Evolutionary conservation across 768 basidiomycete genomes (phyloP).

Genomic region (Lyophyllum decastes): DNA sequence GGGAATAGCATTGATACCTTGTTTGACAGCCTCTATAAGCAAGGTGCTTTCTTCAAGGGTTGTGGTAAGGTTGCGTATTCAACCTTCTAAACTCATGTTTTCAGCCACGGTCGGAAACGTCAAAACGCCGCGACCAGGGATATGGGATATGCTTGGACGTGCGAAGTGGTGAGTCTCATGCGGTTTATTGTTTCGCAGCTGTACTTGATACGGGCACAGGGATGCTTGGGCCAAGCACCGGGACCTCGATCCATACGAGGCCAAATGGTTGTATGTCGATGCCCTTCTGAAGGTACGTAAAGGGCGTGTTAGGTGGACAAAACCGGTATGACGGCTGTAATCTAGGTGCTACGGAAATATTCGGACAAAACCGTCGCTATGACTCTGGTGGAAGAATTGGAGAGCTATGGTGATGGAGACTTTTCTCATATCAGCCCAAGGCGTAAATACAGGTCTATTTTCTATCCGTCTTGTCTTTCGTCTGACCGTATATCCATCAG

Average conservation of each 20-base stretch:
- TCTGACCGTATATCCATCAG: constrained; percentile 24
- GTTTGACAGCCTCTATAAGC: constrained; percentile 77
- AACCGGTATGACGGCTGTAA: neutral
- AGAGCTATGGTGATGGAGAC: constrained; percentile 74
- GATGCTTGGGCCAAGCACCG: constrained; percentile 96
- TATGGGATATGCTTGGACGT: constrained; percentile 89
- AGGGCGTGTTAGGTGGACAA: neutral
- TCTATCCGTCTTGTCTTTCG: neutral
- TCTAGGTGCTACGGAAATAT: constrained; percentile 76
- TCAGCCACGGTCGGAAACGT: constrained; percentile 88
- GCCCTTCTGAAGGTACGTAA: constrained; percentile 75
- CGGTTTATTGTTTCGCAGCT: neutral
- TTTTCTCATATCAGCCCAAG: constrained; percentile 65
- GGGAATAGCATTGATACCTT: constrained; percentile 9
- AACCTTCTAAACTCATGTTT: constrained; percentile 7
- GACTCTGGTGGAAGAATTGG: constrained; percentile 75
- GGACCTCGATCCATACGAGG: constrained; percentile 75
- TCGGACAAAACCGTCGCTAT: constrained; percentile 80
- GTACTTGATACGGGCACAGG: constrained; percentile 43
- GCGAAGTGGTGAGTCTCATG: constrained; percentile 80
- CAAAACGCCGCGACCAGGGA: constrained; percentile 71
- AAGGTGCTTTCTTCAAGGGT: constrained; percentile 54
- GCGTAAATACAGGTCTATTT: constrained; percentile 40
- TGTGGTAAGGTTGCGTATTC: constrained; percentile 1
- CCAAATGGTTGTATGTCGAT: constrained; percentile 89